Evolutionary conservation across 768 basidiomycete genomes (phyloP).

Genomic region (Tulasnella sp.): DNA sequence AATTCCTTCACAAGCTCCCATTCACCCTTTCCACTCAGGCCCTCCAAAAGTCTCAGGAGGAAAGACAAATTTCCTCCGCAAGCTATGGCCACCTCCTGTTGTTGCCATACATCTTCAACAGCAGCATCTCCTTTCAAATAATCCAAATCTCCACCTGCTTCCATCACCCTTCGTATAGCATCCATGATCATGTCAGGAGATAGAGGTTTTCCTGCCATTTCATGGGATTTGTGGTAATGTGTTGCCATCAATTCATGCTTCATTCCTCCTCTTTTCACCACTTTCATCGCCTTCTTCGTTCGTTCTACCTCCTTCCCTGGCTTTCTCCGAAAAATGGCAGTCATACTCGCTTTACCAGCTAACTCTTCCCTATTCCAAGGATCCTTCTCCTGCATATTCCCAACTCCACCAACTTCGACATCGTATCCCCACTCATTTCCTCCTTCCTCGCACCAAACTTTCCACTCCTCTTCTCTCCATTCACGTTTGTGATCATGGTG

Average conservation of each 20-base stretch:
- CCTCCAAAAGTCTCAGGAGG: constrained; percentile 38
- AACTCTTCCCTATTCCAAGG: constrained; percentile 57
- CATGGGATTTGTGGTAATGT: constrained; percentile 42
- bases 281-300: neutral
- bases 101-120: constrained; percentile 25
- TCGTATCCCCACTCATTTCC: constrained; percentile 62
- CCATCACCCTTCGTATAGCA: constrained; percentile 41
- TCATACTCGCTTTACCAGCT: constrained; percentile 53
- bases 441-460: constrained; percentile 40
- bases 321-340: constrained; percentile 43
- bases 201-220: constrained; percentile 32
- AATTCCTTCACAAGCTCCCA: constrained; percentile 19
- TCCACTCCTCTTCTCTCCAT: constrained; percentile 70
- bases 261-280: neutral
- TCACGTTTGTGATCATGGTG: constrained; percentile 83
- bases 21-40: constrained; percentile 21
- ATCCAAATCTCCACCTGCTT: constrained; percentile 35
- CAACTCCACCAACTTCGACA: constrained; percentile 45
- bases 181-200: constrained; percentile 37
- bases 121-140: constrained; percentile 32
- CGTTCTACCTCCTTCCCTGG: neutral
- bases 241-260: constrained; percentile 38
- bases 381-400: constrained; percentile 45
- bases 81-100: constrained; percentile 26
- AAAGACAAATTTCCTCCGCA: constrained; percentile 28